Conservation (phyloP, 2,329 filamentous ascomycete genomes). For the Fusarium pseudonygamai region DNA sequence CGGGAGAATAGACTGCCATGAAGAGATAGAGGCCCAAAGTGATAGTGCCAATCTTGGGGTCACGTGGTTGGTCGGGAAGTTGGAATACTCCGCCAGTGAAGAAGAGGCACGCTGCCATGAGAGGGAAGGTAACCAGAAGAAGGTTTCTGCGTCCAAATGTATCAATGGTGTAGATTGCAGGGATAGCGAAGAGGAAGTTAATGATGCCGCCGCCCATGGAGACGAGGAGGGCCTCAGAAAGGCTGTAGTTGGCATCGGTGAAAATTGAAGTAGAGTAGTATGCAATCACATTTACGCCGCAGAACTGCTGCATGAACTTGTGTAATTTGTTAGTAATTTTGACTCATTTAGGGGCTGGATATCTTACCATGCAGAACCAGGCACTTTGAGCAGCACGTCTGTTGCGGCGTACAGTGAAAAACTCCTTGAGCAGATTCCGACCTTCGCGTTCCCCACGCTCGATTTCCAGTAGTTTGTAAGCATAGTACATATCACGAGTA, state of each 20-base stretch:
- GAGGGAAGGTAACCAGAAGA: conserved; percentile 65
- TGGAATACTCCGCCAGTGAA: conserved; percentile 62
- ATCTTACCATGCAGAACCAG: conserved; percentile 49
- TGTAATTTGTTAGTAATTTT: neutral
- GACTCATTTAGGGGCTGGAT: neutral
- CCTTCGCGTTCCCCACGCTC: conserved; percentile 44
- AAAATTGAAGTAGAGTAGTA: conserved; percentile 63
- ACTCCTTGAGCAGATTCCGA: conserved; percentile 48
- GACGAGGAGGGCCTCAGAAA: conserved; percentile 58
- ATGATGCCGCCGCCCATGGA: conserved; percentile 67
- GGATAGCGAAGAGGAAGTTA: conserved; percentile 68
- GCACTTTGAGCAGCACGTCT: conserved; percentile 49
- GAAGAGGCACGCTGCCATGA: conserved; percentile 65
- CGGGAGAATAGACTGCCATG: conserved; percentile 56
- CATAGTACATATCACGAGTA: conserved; percentile 61
- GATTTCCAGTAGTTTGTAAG: conserved; percentile 51
- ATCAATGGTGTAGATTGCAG: conserved; percentile 67
- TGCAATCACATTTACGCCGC: conserved; percentile 63
- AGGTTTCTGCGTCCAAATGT: conserved; percentile 66
- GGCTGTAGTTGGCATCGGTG: conserved; percentile 51
- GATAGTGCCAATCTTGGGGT: conserved; percentile 46
- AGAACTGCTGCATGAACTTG: conserved; percentile 48
- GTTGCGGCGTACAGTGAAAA: conserved; percentile 51
- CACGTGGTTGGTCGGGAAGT: conserved; percentile 40
- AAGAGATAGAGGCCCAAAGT: conserved; percentile 53